Evolutionary conservation across 169 alveolate genomes (phyloP).

Genomic region (Amoebophrya sp.): DNA sequence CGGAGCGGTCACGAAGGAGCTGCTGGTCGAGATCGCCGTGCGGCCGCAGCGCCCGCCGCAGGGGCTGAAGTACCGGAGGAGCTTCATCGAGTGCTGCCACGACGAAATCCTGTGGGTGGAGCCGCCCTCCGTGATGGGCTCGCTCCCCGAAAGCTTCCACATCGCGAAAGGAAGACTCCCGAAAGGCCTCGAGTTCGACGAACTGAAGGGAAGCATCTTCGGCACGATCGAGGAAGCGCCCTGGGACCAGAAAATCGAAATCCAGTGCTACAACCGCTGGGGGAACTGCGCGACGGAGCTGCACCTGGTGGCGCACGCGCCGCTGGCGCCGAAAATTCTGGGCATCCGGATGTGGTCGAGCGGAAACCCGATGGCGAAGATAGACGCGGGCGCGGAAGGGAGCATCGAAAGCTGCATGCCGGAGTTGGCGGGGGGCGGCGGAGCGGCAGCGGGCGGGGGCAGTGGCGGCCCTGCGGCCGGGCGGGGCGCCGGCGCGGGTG

Average conservation of each 20-base stretch:
- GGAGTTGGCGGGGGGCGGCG: too few species aligned
- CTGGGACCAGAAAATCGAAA: background rate
- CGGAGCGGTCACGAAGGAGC: background rate
- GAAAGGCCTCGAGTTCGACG: background rate
- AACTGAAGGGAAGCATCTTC: background rate
- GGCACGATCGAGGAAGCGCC: background rate
- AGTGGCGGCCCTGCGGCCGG: too few species aligned
- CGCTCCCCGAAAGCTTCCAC: background rate
- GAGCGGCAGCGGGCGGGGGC: too few species aligned
- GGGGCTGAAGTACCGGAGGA: background rate
- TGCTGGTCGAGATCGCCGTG: background rate
- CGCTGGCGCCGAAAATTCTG: background rate
- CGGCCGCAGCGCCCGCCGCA: background rate
- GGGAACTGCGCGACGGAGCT: background rate
- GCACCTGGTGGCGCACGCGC: background rate
- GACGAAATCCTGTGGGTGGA: background rate
- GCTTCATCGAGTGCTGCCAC: background rate
- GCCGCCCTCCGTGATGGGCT: background rate
- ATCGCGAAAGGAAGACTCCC: background rate
- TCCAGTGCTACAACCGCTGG: background rate
- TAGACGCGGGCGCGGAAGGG: background rate
- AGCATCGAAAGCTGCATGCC: too few species aligned
- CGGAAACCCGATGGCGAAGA: background rate
- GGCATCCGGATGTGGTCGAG: background rate
- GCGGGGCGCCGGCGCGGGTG: too few species aligned